Evolutionary conservation across 1,284 basidiomycete genomes (phyloP).

Genomic region (Puccinia triticina): DNA sequence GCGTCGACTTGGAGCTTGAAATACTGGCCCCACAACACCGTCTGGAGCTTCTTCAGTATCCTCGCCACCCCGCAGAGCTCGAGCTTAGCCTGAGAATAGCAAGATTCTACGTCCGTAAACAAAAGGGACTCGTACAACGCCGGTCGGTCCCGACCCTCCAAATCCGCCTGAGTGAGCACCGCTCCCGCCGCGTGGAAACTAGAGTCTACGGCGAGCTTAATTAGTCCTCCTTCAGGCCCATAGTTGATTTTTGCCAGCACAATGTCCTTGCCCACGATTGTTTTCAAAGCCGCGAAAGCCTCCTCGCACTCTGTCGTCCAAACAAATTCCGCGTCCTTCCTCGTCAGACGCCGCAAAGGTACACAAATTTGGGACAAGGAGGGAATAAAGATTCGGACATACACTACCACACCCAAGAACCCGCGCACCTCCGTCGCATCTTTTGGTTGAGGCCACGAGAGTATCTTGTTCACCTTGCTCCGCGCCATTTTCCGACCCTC

Average conservation of each 20-base stretch:
- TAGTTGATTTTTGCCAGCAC: background rate
- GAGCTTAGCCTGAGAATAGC: too few relatives aligned
- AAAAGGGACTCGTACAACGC: background rate
- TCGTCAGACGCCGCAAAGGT: background rate
- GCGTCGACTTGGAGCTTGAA: conserved; percentile 38
- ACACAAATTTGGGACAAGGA: background rate
- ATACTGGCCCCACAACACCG: conserved; percentile 18
- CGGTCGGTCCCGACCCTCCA: background rate
- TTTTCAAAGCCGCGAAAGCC: background rate
- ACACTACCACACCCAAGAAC: background rate
- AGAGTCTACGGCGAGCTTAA: conserved; percentile 4
- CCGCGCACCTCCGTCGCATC: background rate
- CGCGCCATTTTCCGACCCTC: conserved; percentile 2
- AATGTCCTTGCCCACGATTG: background rate
- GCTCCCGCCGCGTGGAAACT: background rate
- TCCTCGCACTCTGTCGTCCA: background rate
- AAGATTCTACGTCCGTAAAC: conserved; percentile 6
- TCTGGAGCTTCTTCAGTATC: background rate
- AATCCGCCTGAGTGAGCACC: background rate
- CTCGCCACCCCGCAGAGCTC: too few relatives aligned
- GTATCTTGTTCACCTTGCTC: conserved; percentile 21
- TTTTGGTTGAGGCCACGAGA: background rate
- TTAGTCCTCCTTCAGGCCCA: background rate
- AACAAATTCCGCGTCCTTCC: background rate
- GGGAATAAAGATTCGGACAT: background rate